Evolutionary conservation across 768 basidiomycete genomes (phyloP).

Genomic region (Lyophyllum decastes): DNA sequence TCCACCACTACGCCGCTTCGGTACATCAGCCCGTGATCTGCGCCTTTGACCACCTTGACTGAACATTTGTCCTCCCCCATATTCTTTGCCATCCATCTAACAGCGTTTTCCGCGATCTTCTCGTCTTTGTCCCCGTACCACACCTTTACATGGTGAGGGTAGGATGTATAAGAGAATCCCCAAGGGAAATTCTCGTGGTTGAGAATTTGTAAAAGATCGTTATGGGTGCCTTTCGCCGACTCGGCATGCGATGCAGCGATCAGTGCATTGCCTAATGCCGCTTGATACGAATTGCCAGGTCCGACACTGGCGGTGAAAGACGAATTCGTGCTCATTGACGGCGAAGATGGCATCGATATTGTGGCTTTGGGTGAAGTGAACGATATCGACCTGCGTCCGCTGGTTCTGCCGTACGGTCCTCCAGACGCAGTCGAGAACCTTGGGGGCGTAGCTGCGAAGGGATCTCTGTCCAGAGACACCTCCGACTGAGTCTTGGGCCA

Average conservation of each 20-base stretch:
- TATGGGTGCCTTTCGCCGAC: constrained; percentile 86
- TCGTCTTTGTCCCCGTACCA: constrained; percentile 97
- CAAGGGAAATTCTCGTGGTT: constrained; percentile 87
- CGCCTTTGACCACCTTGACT: constrained; percentile 83
- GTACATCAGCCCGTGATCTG: constrained; percentile 94
- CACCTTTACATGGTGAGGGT: constrained; percentile 74
- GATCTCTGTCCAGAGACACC: constrained; percentile 22
- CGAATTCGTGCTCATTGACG: constrained; percentile 42
- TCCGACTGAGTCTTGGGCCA: constrained; percentile 45
- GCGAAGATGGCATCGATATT: constrained; percentile 50
- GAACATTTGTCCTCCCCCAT: constrained; percentile 76
- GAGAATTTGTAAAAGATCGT: constrained; percentile 89
- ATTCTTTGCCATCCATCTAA: constrained; percentile 88
- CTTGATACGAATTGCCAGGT: constrained; percentile 54
- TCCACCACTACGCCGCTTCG: constrained; percentile 85
- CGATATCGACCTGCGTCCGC: constrained; percentile 74
- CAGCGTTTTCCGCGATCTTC: constrained; percentile 87
- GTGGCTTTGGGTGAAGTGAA: constrained; percentile 54
- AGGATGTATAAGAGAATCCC: constrained; percentile 87
- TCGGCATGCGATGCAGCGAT: constrained; percentile 95
- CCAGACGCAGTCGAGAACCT: constrained; percentile 33
- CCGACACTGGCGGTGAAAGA: constrained; percentile 27
- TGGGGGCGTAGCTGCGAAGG: constrained; percentile 29
- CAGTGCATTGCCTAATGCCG: constrained; percentile 83
- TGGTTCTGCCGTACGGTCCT: constrained; percentile 41